phyloP scores from a whole-genome alignment of 202 grass and related monocot genomes.

The Eragrostis tef region DNA sequence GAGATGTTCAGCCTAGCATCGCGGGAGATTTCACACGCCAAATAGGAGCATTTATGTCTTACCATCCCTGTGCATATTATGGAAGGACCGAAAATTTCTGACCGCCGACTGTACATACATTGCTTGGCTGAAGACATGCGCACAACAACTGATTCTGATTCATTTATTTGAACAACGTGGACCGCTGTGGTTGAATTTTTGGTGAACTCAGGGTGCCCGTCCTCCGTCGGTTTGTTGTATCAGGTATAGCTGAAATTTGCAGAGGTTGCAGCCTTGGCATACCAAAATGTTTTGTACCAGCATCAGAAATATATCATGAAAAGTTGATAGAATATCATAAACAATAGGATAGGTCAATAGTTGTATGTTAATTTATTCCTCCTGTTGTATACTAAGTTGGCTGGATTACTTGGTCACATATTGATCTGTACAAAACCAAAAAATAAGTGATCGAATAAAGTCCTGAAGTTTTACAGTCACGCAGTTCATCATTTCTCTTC shows the following conservation, averaged over 20 bases:
- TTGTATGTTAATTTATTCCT: not conserved
- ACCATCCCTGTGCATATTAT: conserved; percentile 40
- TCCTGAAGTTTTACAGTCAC: not conserved
- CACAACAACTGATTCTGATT: conserved; percentile 16
- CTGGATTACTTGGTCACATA: conserved; percentile 27
- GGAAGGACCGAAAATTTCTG: conserved; percentile 34
- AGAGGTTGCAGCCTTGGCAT: not conserved
- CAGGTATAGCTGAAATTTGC: not conserved
- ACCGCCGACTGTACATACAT: conserved; percentile 39
- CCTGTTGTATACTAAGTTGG: not conserved
- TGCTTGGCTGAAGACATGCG: conserved; percentile 29
- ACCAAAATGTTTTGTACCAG: not conserved
- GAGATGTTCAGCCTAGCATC: conserved; percentile 74
- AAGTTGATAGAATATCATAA: not conserved
- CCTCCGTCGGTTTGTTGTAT: not conserved
- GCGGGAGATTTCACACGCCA: conserved; percentile 51
- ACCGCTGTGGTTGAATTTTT: not conserved
- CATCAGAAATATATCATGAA: not conserved
- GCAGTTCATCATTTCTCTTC: not conserved
- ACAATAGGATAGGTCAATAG: not conserved
- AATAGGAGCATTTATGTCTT: conserved; percentile 37
- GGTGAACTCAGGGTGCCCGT: conserved; percentile 18
- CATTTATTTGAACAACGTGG: conserved; percentile 21
- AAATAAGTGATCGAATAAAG: conserved; percentile 42
- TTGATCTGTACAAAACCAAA: conserved; percentile 26